Evolutionary conservation across 75 land plant genomes (phyloP).

Genomic region (Chamaecyparis obtusa): DNA sequence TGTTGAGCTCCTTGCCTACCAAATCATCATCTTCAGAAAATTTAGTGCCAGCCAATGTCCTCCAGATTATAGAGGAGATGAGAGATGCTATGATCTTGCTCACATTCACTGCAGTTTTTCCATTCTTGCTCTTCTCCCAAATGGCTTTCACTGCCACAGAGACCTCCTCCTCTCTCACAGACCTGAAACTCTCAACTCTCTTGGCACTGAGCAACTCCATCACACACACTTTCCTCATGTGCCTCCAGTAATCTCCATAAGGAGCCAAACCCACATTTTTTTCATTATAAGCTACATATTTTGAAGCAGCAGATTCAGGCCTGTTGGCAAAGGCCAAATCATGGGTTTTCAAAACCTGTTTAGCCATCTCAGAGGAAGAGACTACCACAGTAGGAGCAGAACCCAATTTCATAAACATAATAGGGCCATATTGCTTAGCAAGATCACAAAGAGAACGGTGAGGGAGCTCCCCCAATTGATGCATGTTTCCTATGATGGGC

Average conservation of each 20-base stretch:
- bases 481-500: constrained; percentile 14
- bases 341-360: background rate
- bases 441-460: background rate
- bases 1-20: background rate
- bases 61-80: background rate
- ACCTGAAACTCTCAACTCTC: constrained; percentile 21
- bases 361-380: constrained; percentile 33
- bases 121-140: background rate
- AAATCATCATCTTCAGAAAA: background rate
- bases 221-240: constrained; percentile 25
- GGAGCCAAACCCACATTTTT: constrained; percentile 28
- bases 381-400: constrained; percentile 20
- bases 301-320: background rate
- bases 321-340: background rate
- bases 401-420: constrained; percentile 27
- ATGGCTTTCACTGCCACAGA: background rate
- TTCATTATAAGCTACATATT: background rate
- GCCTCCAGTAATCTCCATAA: constrained; percentile 37
- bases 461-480: background rate
- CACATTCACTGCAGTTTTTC: background rate
- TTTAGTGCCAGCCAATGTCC: background rate
- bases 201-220: constrained; percentile 32
- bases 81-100: background rate
- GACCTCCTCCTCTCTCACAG: constrained; percentile 27
- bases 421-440: constrained; percentile 26